Percentiles rank a stretch among this genome's conserved stretches.
phyloP scores from a whole-genome alignment of 371 early-diverging fungal species.

The Actinomucor elegans region DNA sequence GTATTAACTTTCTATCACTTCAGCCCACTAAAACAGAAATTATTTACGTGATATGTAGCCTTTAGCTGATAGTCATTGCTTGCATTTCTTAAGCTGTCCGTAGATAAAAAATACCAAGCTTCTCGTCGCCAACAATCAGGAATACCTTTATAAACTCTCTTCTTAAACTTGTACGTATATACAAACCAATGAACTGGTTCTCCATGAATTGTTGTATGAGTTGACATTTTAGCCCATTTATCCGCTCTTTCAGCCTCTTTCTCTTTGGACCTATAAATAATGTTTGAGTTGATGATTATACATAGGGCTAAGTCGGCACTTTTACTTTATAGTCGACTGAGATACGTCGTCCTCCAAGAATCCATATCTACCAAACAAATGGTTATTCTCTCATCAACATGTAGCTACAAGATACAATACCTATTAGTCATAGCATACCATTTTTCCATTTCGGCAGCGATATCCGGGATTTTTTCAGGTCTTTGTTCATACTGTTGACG shows the following conservation, averaged over 20 bases:
- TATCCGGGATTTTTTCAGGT: slow-evolving; percentile 32
- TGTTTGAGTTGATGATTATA: too few species aligned
- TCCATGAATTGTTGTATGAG: slow-evolving; percentile 24
- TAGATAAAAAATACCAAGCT: slow-evolving; percentile 48
- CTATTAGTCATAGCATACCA: slow-evolving; percentile 51
- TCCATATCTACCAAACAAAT: slow-evolving; percentile 46
- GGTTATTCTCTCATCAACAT: too few species aligned
- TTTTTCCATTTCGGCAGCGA: slow-evolving; percentile 49
- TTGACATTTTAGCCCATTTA: slow-evolving; percentile 65
- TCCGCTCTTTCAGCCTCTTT: slow-evolving; percentile 44
- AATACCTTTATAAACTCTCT: slow-evolving; percentile 63
- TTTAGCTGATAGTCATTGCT: slow-evolving; percentile 13
- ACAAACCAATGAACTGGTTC: slow-evolving; percentile 45
- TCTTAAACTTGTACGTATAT: slow-evolving; percentile 45
- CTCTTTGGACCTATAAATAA: slow-evolving; percentile 13
- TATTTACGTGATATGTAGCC: slow-evolving; percentile 22
- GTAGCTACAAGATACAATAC: slow-evolving; percentile 19
- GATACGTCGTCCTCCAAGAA: slow-evolving; percentile 30
- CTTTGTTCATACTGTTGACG: slow-evolving; percentile 23
- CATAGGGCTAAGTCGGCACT: too few species aligned
- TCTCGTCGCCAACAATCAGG: slow-evolving; percentile 68
- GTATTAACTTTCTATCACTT: too few species aligned
- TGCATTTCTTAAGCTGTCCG: slow-evolving; percentile 17
- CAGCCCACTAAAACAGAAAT: too few species aligned
- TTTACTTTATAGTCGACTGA: slow-evolving; percentile 11